Conservation (phyloP, 2,329 filamentous ascomycete species). For the Trichocomaceae sp. region DNA sequence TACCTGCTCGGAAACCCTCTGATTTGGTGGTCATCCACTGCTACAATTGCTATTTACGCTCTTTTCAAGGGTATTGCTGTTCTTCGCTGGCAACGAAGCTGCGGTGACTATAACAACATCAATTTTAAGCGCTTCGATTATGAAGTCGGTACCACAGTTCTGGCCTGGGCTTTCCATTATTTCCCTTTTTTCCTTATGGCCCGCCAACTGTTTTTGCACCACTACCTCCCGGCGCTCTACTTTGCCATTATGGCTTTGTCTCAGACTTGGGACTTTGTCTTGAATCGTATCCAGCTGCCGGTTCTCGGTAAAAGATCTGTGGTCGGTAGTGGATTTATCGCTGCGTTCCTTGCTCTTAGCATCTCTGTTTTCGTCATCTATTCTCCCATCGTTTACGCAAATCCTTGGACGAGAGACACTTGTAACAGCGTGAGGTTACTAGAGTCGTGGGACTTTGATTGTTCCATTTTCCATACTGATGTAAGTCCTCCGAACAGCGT, state of each 20-base stretch:
- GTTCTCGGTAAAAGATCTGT: conserved; percentile 63
- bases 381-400: conserved; percentile 85
- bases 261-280: conserved; percentile 81
- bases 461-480: conserved; percentile 80
- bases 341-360: conserved; percentile 66
- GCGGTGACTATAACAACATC: conserved; percentile 70
- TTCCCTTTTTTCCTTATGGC: conserved; percentile 99
- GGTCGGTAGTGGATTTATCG: conserved; percentile 66
- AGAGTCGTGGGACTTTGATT: conserved; percentile 92
- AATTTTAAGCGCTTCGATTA: conserved; percentile 97
- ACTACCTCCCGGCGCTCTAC: conserved; percentile 96
- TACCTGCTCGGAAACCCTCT: conserved; percentile 93
- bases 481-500: conserved; percentile 56
- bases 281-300: conserved; percentile 63
- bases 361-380: conserved; percentile 76
- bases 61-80: conserved; percentile 81
- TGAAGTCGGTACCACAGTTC: conserved; percentile 80
- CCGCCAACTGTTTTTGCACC: conserved; percentile 94
- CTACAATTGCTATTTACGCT: conserved; percentile 68
- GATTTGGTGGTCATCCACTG: conserved; percentile 86
- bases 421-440: conserved; percentile 86
- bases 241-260: conserved; percentile 86
- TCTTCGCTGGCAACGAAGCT: conserved; percentile 91
- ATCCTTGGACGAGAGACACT: conserved; percentile 82
- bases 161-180: conserved; percentile 97